Percentiles rank a stretch among this genome's conserved stretches.
Evolutionary conservation across 345 rosid species (phyloP).

Genomic region (Salix brachista): DNA sequence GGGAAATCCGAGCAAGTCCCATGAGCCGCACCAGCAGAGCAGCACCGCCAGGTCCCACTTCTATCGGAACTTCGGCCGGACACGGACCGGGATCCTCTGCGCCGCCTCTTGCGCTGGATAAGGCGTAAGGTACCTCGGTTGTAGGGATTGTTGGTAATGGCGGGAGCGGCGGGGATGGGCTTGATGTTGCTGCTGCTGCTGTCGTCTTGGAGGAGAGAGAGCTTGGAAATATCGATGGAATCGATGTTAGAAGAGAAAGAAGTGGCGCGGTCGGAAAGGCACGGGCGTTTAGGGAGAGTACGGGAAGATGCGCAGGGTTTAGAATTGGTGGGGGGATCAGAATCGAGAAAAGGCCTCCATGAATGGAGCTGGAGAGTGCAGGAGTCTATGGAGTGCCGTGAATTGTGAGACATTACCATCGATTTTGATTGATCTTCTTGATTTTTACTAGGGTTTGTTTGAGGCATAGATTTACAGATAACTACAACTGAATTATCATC

Average conservation of each 20-base stretch:
- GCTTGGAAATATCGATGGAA: constrained; percentile 64
- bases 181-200: constrained; percentile 2
- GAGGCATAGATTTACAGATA: too few species aligned
- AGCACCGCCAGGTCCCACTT: constrained; percentile 79
- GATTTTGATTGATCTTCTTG: too few species aligned
- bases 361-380: constrained; percentile 80
- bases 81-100: constrained; percentile 80
- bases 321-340: constrained; percentile 15
- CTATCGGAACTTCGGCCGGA: constrained; percentile 93
- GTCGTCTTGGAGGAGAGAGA: constrained; percentile 72
- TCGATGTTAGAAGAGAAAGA: constrained; percentile 51
- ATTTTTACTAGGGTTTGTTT: too few species aligned
- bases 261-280: constrained; percentile 94
- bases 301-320: constrained; percentile 38
- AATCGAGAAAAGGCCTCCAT: constrained; percentile 70
- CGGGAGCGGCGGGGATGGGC: constrained; percentile 11
- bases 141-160: constrained; percentile 15
- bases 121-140: constrained; percentile 39
- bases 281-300: constrained; percentile 61
- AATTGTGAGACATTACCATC: constrained; percentile 46
- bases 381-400: constrained; percentile 69
- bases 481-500: too few species aligned
- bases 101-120: constrained; percentile 66
- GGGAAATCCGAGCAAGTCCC: constrained; percentile 93
- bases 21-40: constrained; percentile 83